Evolutionary conservation across 306 rosid species (phyloP), one percentile per base, ranked within the genome.

Genomic region (Bauhinia variegata): DNA sequence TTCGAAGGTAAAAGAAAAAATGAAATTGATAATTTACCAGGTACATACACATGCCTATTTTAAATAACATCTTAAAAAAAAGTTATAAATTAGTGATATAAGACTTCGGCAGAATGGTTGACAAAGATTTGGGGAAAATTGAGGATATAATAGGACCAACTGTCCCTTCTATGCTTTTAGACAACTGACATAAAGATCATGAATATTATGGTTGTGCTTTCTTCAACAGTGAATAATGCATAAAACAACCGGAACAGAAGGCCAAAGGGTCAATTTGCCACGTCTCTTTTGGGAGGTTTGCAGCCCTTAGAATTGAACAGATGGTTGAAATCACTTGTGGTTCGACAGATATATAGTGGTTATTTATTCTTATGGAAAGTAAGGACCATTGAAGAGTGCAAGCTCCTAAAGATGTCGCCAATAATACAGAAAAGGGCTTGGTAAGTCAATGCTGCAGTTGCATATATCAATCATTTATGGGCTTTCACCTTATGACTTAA

Each of bases 141-240:
- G 5, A 72, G 70, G 46, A 73, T 60, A 73, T 60, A 12, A 56
- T 73, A 6, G 78, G 78, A 17, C 78, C 78, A 54, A 34, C 6
- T 1, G 14, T 56, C 61, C 47, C 78, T 18, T 73, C 71, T 2
- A 63, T 73, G 57, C 34, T 17, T n/a, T 23, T 63, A 7, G 48
- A 73, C 37, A 73, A 64, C 19, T 3, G 3, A 46, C 36, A 52
- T 8, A 19, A 36, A 54, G 53, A 53, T 14, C 60, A 65, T 6
- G 53, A 28, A 49, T 47, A 74, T 8, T 33, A 57, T 3, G 73
- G 54, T 37, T 14, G 38, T 28, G 12, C 47, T 10, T 47, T 49
- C 28, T 48, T 57, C 13, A 38, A 36, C 32, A 56, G 39, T 39
- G 78, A 74, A 30, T 53, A 48, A 46, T 65, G 46, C 46, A 41